phyloP scores from a whole-genome alignment of 108 stramenopile genomes.

The Chaetoceros tenuissimus region DNA sequence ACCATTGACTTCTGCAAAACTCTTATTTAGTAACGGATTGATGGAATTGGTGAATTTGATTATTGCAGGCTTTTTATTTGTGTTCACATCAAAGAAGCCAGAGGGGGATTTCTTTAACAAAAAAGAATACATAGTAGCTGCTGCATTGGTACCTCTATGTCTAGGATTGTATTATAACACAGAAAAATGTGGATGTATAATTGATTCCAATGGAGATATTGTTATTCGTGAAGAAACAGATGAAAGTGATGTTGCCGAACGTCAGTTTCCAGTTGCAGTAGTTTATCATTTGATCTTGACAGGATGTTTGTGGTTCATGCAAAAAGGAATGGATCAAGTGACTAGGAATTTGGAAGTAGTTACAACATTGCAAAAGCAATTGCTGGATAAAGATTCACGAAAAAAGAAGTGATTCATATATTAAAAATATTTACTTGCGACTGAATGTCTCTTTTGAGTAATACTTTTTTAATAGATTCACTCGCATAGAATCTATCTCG shows the following conservation, averaged over 20 bases:
- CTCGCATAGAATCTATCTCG: not conserved
- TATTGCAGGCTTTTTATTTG: not conserved
- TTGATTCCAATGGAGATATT: not conserved
- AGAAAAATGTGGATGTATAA: not conserved
- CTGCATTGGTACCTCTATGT: constrained; percentile 6
- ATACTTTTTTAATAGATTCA: not conserved
- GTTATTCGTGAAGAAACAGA: not conserved
- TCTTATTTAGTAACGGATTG: not conserved
- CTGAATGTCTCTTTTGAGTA: not conserved
- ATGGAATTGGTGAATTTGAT: not conserved
- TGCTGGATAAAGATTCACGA: not conserved
- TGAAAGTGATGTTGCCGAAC: not conserved
- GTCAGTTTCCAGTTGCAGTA: constrained; percentile 5
- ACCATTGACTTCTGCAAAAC: not conserved
- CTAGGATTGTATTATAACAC: not conserved
- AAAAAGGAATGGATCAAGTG: not conserved
- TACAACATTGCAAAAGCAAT: constrained; percentile 1
- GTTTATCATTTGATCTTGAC: constrained; percentile 9
- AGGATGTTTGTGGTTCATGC: constrained; percentile 7
- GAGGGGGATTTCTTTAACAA: not conserved
- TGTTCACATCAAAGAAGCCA: not conserved
- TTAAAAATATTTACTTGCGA: not conserved
- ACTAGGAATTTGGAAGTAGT: not conserved
- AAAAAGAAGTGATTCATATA: not conserved
- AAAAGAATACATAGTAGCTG: constrained; percentile 3